Base-by-base conservation (phyloP, 1,284 basidiomycete genomes). In the Calocybe gambosa region DNA sequence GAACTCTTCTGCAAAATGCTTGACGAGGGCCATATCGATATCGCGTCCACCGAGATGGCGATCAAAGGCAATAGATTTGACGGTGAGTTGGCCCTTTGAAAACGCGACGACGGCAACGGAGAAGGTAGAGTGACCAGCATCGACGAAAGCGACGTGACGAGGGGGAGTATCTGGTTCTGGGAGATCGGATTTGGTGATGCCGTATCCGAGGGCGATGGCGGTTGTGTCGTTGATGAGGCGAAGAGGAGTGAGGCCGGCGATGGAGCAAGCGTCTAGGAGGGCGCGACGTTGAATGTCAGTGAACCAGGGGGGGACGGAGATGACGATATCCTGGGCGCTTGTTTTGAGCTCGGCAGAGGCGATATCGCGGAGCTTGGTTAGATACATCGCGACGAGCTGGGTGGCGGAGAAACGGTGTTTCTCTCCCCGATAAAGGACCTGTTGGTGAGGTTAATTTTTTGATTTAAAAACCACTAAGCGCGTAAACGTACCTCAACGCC, bases 141-240 rank as follows among this genome's bases (percentile, higher is more conserved):
- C 93, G 57, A 96, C 81, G 60, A 97, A 96, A 55, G 85, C 85
- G 62, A 97, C 84, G 65, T 95, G 75, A 44, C 85, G 78, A 2
- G 31, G 31, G 1, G 93, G 82, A 55, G 78, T 82, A 55, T 93
- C 91, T 38, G 80, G 64, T 23, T 84, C 80, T 33, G 93, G 93
- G 42, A 96, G 79, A 67, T 96, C 93, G 23, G 86, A 82, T 70
- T 97, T 97, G 58, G 93, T 96, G 75, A 96, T 96, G 60, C 93
- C 93, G 70, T 93, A 96, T 47, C 89, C 91, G 62, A 96, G 85
- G 20, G 93, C 93, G 50, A 87, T 80, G 44, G 93, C 92, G 52
- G 93, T 95, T 50, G 87, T 85, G 67, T 96, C 93, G 72, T 95
- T 95, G 74, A 96, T 92, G 62, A 97, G 78, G 47, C 93, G 88